phyloP scores from a whole-genome alignment of 176 grass and related monocot genomes.

The Olyra latifolia region DNA sequence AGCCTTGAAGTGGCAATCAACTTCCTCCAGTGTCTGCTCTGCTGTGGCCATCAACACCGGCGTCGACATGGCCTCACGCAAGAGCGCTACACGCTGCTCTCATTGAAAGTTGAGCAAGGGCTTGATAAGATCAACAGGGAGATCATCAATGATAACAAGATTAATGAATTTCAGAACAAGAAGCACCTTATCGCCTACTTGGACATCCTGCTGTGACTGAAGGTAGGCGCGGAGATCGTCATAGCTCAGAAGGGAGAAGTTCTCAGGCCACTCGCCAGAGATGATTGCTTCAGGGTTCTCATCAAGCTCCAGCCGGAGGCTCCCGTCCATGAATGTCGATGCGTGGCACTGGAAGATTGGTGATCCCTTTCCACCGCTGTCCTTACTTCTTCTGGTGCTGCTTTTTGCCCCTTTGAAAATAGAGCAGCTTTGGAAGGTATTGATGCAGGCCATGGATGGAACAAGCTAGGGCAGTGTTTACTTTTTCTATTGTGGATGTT shows the following conservation, averaged over 20 bases:
- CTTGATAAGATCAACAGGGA: neutral
- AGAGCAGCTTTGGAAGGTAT: conserved; percentile 39
- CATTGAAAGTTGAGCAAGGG: conserved; percentile 9
- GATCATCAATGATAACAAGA: neutral
- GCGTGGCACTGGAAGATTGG: conserved; percentile 36
- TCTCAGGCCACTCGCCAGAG: conserved; percentile 84
- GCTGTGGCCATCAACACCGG: conserved; percentile 46
- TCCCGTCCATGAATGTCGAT: conserved; percentile 47
- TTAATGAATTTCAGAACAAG: neutral
- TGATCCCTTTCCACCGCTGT: conserved; percentile 12
- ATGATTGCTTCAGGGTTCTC: conserved; percentile 92
- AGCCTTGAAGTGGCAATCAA: conserved; percentile 55
- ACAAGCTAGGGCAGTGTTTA: neutral
- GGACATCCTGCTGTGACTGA: conserved; percentile 40
- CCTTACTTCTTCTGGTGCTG: neutral
- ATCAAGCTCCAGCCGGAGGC: conserved; percentile 62
- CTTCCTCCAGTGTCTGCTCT: conserved; percentile 71
- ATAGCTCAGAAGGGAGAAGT: conserved; percentile 73
- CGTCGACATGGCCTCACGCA: conserved; percentile 68
- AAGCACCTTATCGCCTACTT: conserved; percentile 44
- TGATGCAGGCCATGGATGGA: conserved; percentile 65
- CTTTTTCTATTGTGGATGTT: conserved; percentile 14
- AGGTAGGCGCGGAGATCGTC: conserved; percentile 70
- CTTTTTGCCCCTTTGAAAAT: conserved; percentile 31
- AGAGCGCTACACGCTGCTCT: conserved; percentile 19